These are phyloP conservation scores for Xenoacremonium recifei DNA, from an alignment of 2,329 filamentous ascomycete genomes.

Conservation along the genomic window DNA sequence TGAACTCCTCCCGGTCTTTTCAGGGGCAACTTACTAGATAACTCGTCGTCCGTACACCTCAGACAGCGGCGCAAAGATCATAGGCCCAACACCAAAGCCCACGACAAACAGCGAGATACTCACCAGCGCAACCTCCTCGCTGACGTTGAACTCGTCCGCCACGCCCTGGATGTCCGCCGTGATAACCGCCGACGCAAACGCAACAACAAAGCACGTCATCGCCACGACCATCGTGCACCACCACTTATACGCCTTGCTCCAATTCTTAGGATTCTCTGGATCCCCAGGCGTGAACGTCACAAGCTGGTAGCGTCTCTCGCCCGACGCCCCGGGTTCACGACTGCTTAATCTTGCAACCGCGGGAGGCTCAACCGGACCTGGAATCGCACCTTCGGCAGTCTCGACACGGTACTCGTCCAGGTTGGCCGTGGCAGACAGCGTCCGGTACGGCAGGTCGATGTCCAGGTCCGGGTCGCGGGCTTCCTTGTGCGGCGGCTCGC, in stretches of 20 bases:
- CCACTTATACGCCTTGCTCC: conserved; percentile 77
- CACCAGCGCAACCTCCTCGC: conserved; percentile 69
- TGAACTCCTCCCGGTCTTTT: conserved; percentile 5
- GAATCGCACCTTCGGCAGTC: conserved; percentile 60
- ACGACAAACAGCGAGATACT: conserved; percentile 76
- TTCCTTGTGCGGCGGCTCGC: conserved; percentile 29
- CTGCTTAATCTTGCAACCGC: conserved; percentile 19
- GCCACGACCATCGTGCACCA: conserved; percentile 84
- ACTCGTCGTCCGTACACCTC: conserved; percentile 71
- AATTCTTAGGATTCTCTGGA: conserved; percentile 81
- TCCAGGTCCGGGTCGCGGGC: conserved; percentile 41
- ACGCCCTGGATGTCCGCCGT: conserved; percentile 73
- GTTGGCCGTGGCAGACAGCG: conserved; percentile 58
- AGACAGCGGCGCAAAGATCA: conserved; percentile 75
- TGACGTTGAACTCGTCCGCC: conserved; percentile 62
- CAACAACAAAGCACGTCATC: conserved; percentile 70
- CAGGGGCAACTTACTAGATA: conserved; percentile 55
- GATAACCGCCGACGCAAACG: conserved; percentile 70
- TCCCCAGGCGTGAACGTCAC: conserved; percentile 68
- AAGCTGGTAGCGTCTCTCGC: conserved; percentile 45
- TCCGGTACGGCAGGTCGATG: conserved; percentile 63
- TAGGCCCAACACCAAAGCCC: conserved; percentile 78
- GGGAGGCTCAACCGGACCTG: conserved; percentile 36
- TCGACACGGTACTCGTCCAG: conserved; percentile 67
- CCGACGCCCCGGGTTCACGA: conserved; percentile 7